A percentile compares a stretch with the other conserved stretches of the same genome.
Conservation (phyloP, 1,284 basidiomycete genomes). For the Rhodotorula sp. region DNA sequence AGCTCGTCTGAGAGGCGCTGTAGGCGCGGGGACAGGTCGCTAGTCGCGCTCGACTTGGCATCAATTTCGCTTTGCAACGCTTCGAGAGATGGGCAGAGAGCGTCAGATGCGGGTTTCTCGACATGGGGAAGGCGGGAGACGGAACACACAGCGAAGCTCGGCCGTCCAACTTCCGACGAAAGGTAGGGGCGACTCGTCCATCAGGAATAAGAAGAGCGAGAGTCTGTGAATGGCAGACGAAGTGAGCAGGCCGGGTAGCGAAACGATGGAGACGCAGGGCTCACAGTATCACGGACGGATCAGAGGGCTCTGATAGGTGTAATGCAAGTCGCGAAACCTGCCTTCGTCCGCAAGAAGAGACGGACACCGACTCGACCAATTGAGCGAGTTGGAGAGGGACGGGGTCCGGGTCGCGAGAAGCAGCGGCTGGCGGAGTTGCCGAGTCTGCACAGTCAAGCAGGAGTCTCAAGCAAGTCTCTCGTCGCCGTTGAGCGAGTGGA, state of each 20-base stretch:
- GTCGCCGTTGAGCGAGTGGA: too few species aligned
- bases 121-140: not conserved
- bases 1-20: conserved; percentile 8
- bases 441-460: too few species aligned
- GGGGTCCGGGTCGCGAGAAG: too few species aligned
- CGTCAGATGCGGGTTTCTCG: too few species aligned
- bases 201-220: not conserved
- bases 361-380: too few species aligned
- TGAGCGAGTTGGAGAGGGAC: not conserved
- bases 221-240: not conserved
- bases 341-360: too few species aligned
- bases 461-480: too few species aligned
- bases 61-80: not conserved
- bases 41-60: not conserved
- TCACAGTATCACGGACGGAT: too few species aligned
- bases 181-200: conserved; percentile 15
- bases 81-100: not conserved
- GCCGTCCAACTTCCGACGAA: conserved; percentile 22
- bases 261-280: not conserved
- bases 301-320: too few species aligned
- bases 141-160: conserved; percentile 3
- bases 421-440: too few species aligned
- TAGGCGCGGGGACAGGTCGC: not conserved
- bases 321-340: too few species aligned
- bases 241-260: not conserved